Base-by-base conservation (phyloP, 257 asterid species). In the Lithospermum erythrorhizon region DNA sequence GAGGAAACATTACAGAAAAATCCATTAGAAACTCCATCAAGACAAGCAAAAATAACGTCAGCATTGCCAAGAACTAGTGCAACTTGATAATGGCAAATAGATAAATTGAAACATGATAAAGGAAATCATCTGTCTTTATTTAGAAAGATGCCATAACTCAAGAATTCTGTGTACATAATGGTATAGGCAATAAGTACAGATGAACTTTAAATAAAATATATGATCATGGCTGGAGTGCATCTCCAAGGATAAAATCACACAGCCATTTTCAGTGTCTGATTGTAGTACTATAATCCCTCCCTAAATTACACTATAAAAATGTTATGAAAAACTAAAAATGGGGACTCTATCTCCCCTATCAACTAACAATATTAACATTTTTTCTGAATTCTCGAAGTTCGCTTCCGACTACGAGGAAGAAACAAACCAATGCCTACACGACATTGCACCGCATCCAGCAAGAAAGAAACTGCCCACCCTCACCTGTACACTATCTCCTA, bases 281-380 rank as follows among this genome's bases (percentile, higher is more conserved):
- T 27, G 49, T 11, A 53, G 14, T 27, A 57, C 55, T 48, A 45
- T 9, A 61, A 56, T 29, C 49, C 49, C 49, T 63, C 65, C 57
- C 18, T 63, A 73, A 64, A 62, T 65, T 73, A 73, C 78, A 64
- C 64, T 69, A 60, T 19, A 64, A 58, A 64, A 58, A 56, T 53
- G 63, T 54, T 63, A 58, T 21, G 6, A 64, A 69, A 21, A 57
- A 41, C 49, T 41, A 11, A 35, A 30, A 35, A 13, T 11, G 49
- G 49, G 17, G 14, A 41, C 49, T 41, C 17, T 14, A 11, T 41
- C 30, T 30, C 70, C 51, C 55, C 63, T 57, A 64, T 55, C 65
- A 1, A 55, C 48, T 24, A 75, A 74, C 68, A 71, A 59, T 74
- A 68, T 63, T 30, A 65, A 74, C 79, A 73, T 64, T 73, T 57